These are phyloP conservation scores for Botrytis tulipae DNA, from an alignment of 2,329 filamentous ascomycete genomes.

Conservation along the genomic window DNA sequence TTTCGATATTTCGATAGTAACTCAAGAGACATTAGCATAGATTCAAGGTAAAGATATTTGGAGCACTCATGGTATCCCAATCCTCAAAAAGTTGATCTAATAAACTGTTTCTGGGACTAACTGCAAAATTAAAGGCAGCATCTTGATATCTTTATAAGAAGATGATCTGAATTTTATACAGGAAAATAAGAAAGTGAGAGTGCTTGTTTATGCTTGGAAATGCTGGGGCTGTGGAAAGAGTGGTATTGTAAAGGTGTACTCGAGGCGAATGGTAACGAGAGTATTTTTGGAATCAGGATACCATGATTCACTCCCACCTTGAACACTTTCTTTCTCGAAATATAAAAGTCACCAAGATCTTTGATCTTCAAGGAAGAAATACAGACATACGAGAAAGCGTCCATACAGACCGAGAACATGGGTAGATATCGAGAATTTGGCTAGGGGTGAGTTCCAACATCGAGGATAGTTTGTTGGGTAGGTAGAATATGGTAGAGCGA, in stretches of 20 bases:
- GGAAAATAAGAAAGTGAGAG: neutral
- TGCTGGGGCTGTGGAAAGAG: neutral
- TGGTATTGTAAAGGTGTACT: no score
- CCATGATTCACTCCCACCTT: neutral
- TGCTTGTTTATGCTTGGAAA: neutral
- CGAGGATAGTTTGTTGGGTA: no score
- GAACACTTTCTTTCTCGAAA: no score
- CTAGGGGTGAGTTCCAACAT: no score
- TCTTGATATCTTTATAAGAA: neutral
- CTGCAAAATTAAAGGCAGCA: accelerated
- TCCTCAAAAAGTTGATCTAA: no score
- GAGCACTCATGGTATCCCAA: neutral
- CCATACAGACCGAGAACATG: no score
- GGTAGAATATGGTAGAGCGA: no score
- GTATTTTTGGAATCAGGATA: neutral
- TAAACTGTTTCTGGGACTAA: neutral
- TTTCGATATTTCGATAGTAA: neutral
- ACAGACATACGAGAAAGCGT: no score
- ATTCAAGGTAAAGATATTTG: neutral
- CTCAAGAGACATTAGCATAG: neutral
- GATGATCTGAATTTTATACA: neutral
- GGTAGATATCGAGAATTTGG: no score
- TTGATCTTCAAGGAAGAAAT: no score
- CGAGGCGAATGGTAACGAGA: neutral
- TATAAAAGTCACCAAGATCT: no score